Evolutionary conservation across 169 alveolate species (phyloP).

Genomic region (Plasmodium malariae): DNA sequence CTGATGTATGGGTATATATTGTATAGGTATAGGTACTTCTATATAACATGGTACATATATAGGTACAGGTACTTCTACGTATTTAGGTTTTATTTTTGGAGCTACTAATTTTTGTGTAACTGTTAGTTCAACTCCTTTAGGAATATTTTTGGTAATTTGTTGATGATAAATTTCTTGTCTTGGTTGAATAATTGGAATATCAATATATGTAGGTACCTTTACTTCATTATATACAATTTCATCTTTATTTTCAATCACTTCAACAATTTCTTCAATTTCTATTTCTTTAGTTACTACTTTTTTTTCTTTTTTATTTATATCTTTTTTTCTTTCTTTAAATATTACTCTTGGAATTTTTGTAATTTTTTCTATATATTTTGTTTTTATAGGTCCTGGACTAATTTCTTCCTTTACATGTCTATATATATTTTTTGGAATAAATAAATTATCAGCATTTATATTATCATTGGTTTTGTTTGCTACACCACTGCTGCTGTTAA

Average conservation of each 20-base stretch:
- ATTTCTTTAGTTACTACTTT: slow-evolving; percentile 9
- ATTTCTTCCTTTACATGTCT: slow-evolving; percentile 27
- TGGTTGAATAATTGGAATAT: slow-evolving; percentile 30
- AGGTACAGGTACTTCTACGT: slow-evolving; percentile 68
- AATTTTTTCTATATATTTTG: slow-evolving; percentile 22
- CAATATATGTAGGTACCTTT: slow-evolving; percentile 27
- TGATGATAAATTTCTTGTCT: slow-evolving; percentile 49
- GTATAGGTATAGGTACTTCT: slow-evolving; percentile 72
- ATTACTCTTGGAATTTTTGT: slow-evolving; percentile 41
- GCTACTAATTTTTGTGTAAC: slow-evolving; percentile 26
- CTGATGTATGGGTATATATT: slow-evolving; percentile 38
- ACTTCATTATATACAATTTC: slow-evolving; percentile 35
- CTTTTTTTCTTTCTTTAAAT: slow-evolving; percentile 12
- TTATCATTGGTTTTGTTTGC: neutral
- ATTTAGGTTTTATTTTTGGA: slow-evolving; percentile 51
- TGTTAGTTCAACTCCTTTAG: slow-evolving; percentile 41
- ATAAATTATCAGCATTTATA: slow-evolving; percentile 21
- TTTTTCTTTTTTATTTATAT: slow-evolving; percentile 1
- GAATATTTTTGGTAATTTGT: slow-evolving; percentile 24
- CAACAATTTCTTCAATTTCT: slow-evolving; percentile 5
- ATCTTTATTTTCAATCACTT: slow-evolving; percentile 28
- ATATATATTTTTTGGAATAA: slow-evolving; percentile 4
- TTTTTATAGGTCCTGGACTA: slow-evolving; percentile 29
- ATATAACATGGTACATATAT: slow-evolving; percentile 52
- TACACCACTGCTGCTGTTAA: neutral